Conservation (phyloP, 176 grass and related monocot genomes). For the Oryza meridionalis region DNA sequence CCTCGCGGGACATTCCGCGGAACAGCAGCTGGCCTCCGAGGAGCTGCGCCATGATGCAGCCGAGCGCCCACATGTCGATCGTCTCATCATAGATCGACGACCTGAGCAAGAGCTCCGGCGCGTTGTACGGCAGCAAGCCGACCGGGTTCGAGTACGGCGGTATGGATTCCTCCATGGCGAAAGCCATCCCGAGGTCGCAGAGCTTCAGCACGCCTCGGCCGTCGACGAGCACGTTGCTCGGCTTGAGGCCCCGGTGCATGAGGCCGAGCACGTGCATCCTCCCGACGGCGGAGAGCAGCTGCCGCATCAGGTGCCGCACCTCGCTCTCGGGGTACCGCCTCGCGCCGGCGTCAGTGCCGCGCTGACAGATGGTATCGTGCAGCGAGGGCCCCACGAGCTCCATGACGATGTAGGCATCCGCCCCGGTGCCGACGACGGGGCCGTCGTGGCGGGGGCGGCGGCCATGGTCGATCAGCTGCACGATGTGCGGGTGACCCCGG, state of each 20-base stretch:
- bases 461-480: not conserved
- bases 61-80: slow-evolving; percentile 33
- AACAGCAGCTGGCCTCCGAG: slow-evolving; percentile 27
- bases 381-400: slow-evolving; percentile 28
- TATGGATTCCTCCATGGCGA: rapidly evolving
- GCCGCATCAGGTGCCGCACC: slow-evolving; percentile 14
- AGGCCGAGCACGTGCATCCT: slow-evolving; percentile 26
- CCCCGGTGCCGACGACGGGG: no score
- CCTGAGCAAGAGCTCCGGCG: slow-evolving; percentile 32
- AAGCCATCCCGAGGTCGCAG: slow-evolving; percentile 42
- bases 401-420: slow-evolving; percentile 16
- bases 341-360: not conserved
- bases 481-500: not conserved
- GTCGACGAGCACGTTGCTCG: slow-evolving; percentile 37
- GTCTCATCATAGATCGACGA: not conserved
- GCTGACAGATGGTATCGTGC: no score
- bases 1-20: slow-evolving; percentile 8
- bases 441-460: not conserved
- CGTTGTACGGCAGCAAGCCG: slow-evolving; percentile 12
- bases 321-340: not conserved
- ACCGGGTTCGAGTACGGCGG: not conserved
- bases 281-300: slow-evolving; percentile 11
- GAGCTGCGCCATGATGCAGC: slow-evolving; percentile 32
- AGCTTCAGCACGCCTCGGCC: slow-evolving; percentile 8
- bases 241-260: slow-evolving; percentile 41